These are phyloP conservation scores for Citrullus colocynthis DNA, from an alignment of 306 rosid species.

Conservation along the genomic window DNA sequence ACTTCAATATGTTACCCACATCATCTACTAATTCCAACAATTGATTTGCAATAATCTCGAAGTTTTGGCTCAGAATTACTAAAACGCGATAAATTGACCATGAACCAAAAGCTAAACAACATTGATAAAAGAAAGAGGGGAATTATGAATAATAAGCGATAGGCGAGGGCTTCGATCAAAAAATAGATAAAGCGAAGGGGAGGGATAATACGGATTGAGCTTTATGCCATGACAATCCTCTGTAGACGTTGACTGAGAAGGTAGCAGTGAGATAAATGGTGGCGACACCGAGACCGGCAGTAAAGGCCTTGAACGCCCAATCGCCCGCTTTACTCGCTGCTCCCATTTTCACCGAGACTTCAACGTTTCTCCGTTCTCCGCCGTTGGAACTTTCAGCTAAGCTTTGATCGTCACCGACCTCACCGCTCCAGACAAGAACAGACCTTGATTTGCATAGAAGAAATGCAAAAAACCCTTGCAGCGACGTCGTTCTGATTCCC, in stretches of 20 bases:
- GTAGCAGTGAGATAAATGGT: conserved; percentile 66
- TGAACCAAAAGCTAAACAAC: neutral
- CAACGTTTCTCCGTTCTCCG: neutral
- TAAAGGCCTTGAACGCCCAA: conserved; percentile 66
- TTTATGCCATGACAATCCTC: conserved; percentile 80
- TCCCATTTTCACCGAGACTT: conserved; percentile 32
- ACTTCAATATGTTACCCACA: neutral
- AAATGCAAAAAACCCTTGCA: neutral
- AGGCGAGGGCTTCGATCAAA: neutral
- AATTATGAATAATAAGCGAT: neutral
- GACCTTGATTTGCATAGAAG: neutral
- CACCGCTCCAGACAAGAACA: neutral
- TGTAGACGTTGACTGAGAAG: conserved; percentile 62
- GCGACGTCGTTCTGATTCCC: neutral
- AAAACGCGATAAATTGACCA: neutral
- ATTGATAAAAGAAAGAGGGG: neutral
- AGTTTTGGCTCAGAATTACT: neutral
- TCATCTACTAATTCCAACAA: neutral
- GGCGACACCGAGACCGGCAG: conserved; percentile 53
- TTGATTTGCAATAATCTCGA: neutral
- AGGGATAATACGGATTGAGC: conserved; percentile 44
- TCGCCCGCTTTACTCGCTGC: conserved; percentile 52
- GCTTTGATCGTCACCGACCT: conserved; percentile 4
- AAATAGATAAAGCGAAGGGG: neutral
- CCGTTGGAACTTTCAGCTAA: neutral